A percentile compares a stretch with the other conserved stretches of the same genome.
Conservation (phyloP, 2,329 filamentous ascomycete genomes). For the Clathrospora elynae region DNA sequence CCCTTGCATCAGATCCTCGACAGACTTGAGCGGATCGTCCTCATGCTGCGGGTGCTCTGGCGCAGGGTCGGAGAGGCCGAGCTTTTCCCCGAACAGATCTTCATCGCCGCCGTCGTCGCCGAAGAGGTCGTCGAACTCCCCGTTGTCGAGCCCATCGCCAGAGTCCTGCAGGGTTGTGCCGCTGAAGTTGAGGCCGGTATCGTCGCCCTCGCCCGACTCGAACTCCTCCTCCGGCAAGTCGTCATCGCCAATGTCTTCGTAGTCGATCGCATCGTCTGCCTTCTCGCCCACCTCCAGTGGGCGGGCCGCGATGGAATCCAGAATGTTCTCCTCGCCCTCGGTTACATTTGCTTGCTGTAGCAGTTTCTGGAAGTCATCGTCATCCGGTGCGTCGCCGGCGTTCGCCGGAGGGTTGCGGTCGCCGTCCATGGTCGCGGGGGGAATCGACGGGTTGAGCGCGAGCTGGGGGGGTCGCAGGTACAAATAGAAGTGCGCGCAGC, state of each 20-base stretch:
- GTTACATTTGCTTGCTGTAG: slow-evolving; percentile 28
- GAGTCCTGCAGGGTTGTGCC: slow-evolving; percentile 41
- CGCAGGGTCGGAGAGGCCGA: slow-evolving; percentile 29
- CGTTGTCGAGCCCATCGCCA: slow-evolving; percentile 22
- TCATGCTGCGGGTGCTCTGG: slow-evolving; percentile 39
- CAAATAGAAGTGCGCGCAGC: slow-evolving; percentile 6
- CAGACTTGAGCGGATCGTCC: slow-evolving; percentile 46
- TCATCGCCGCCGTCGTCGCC: slow-evolving; percentile 55
- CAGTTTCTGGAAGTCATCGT: slow-evolving; percentile 29
- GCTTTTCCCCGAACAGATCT: slow-evolving; percentile 41
- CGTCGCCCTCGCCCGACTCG: slow-evolving; percentile 25
- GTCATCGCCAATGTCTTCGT: slow-evolving; percentile 87
- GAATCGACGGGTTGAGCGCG: slow-evolving; percentile 5
- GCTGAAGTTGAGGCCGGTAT: slow-evolving; percentile 31
- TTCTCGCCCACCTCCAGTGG: slow-evolving; percentile 68
- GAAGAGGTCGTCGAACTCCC: slow-evolving; percentile 69
- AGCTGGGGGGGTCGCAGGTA: neutral
- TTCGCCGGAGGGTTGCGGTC: slow-evolving; percentile 19
- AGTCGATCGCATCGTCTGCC: slow-evolving; percentile 90
- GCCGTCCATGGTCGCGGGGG: slow-evolving; percentile 35
- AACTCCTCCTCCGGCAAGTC: slow-evolving; percentile 77
- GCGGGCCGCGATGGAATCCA: slow-evolving; percentile 35
- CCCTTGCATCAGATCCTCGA: slow-evolving; percentile 28
- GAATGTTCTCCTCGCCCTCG: slow-evolving; percentile 28
- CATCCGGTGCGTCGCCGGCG: slow-evolving; percentile 22